Evolutionary conservation across 805 yeast genomes (phyloP), one percentile per base, ranked within the genome.

Genomic region (Wickerhamomyces bisporus): DNA sequence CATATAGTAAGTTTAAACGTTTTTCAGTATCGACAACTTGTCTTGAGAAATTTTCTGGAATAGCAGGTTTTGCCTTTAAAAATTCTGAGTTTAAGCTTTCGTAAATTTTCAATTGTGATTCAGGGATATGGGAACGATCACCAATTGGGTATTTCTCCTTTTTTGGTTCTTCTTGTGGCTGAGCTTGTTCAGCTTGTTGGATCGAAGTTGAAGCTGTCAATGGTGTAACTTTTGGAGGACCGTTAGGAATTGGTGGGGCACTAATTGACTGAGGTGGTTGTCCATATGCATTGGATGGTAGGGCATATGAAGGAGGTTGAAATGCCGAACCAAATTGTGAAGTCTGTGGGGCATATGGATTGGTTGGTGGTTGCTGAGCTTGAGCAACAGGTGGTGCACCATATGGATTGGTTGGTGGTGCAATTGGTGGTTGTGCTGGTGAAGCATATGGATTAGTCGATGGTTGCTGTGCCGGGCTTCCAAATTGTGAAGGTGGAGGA

Each of bases 1-100:
- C 88, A 57, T 73, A 87, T 45, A 93, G 66, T 36, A 86, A 73
- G 45, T 77, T 73, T 40, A 93, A 63, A 59, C 98, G 77, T 66
- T 83, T 82, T 49, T 81, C 91, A 55, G 94, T 79, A 58, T 91
- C 98, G 32, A 63, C 66, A 36, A 83, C 73, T 53, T 87, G 96
- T 44, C 77, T 81, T 20, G 72, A 59, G 53, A 75, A 86, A 56
- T 77, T 79, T 35, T 77, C 84, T 19, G 96, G 95, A 30, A 87
- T 74, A 32, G 70, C 66, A 14, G 94, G 91, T 49, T 79, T 74
- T 14, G 86, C 79, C 69, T 20, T 67, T 73, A 49, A 86, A 60
- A 48, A 77, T 78, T 5, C 62, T 56, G 12, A n/a, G n/a, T 67
- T 64, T 38, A 93, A 70, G 11, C 66, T 66, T n/a, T 72, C 68